Percentiles rank a stretch among this genome's conserved stretches.
phyloP scores from a whole-genome alignment of 2,329 filamentous ascomycete genomes.

The Fusarium goolgardi region DNA sequence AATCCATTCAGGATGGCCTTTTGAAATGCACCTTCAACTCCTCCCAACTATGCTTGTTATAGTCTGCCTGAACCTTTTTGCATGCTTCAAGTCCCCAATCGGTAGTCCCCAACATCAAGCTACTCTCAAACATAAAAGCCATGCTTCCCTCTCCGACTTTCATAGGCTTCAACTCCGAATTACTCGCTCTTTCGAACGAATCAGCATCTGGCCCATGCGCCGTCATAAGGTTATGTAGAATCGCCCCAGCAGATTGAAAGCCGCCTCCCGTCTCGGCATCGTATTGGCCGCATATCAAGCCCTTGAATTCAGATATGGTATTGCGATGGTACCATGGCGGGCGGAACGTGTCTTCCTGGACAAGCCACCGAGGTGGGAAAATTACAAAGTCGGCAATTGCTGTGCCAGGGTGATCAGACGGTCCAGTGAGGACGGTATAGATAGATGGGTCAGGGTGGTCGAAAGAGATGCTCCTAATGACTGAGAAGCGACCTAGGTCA shows the following conservation, averaged over 20 bases:
- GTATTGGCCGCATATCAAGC: constrained; percentile 67
- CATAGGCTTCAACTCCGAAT: constrained; percentile 63
- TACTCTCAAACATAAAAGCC: constrained; percentile 78
- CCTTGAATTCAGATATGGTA: constrained; percentile 75
- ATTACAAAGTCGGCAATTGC: constrained; percentile 79
- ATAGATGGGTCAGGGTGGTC: constrained; percentile 83
- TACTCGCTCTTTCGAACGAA: constrained; percentile 66
- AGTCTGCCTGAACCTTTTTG: constrained; percentile 70
- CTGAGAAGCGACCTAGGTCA: constrained; percentile 80
- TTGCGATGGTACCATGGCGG: constrained; percentile 80
- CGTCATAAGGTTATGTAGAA: constrained; percentile 77
- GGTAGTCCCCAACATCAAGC: constrained; percentile 76
- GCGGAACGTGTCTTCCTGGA: constrained; percentile 76
- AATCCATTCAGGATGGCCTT: constrained; percentile 4
- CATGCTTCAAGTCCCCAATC: constrained; percentile 75
- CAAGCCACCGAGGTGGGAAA: constrained; percentile 78
- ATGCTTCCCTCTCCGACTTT: constrained; percentile 72
- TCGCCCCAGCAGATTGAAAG: constrained; percentile 69
- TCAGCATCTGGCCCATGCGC: constrained; percentile 72
- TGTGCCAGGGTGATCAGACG: constrained; percentile 68
- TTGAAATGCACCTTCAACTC: constrained; percentile 39
- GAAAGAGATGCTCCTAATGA: constrained; percentile 73
- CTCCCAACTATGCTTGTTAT: constrained; percentile 82
- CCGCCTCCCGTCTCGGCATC: constrained; percentile 70
- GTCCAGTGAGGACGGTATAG: constrained; percentile 77